Conservation (phyloP, 176 grass and related monocot species). For the Oryza nivara region DNA sequence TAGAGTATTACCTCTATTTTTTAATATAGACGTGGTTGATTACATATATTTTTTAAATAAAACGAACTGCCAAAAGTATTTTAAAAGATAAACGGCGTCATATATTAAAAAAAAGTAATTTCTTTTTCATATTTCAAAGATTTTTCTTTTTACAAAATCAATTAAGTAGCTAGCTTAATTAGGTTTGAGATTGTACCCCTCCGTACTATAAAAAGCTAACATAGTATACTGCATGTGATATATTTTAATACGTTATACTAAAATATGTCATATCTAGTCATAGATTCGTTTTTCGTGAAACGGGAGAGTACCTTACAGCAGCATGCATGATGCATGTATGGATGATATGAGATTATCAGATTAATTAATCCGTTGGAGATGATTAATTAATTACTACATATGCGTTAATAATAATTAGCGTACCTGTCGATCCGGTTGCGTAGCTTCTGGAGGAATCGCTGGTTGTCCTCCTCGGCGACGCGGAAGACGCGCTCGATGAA, state of each 20-base stretch:
- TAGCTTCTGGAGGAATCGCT: constrained; percentile 78
- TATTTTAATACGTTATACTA: too few species aligned
- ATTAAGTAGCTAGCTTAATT: neutral
- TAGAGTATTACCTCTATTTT: neutral
- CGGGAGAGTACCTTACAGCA: neutral
- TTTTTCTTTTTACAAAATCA: neutral
- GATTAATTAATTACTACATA: too few species aligned
- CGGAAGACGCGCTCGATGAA: constrained; percentile 95
- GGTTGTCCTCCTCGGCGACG: constrained; percentile 96
- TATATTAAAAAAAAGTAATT: too few species aligned
- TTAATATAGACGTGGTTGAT: too few species aligned
- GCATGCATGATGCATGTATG: neutral
- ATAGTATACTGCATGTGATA: too few species aligned
- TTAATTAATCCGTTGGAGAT: neutral
- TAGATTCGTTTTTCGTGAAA: too few species aligned
- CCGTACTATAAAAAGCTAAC: too few species aligned
- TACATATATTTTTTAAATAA: too few species aligned
- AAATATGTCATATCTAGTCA: too few species aligned
- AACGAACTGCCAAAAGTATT: rapidly evolving
- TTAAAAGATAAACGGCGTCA: too few species aligned
- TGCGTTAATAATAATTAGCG: too few species aligned
- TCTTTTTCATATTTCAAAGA: neutral
- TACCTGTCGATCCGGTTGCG: constrained; percentile 82
- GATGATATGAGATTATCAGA: neutral
- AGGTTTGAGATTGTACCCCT: neutral